Evolutionary conservation across 1,284 basidiomycete genomes (phyloP).

Genomic region (Marasmius oreades): DNA sequence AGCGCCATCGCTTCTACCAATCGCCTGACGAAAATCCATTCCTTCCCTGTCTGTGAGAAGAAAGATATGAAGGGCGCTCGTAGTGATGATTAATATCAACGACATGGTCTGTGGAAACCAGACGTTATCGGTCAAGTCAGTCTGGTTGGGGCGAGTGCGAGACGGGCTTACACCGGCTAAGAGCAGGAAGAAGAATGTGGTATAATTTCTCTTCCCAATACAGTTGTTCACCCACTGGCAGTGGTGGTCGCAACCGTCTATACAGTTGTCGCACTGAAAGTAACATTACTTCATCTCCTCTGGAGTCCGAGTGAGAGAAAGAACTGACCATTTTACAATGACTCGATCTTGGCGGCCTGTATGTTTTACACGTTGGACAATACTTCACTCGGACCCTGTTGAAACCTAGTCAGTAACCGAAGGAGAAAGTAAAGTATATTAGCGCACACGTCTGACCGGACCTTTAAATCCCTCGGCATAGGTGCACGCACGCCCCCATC

Average conservation of each 20-base stretch:
- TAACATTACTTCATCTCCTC: constrained; percentile 11
- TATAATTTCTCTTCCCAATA: constrained; percentile 89
- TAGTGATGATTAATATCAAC: constrained; percentile 73
- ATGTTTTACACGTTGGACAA: constrained; percentile 86
- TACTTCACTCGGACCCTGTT: constrained; percentile 83
- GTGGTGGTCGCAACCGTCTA: constrained; percentile 88
- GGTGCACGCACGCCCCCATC: constrained; percentile 62
- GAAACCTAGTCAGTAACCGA: constrained; percentile 2
- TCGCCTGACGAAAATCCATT: constrained; percentile 53
- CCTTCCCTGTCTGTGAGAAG: constrained; percentile 55
- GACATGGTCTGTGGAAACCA: constrained; percentile 51
- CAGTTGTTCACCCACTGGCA: constrained; percentile 96
- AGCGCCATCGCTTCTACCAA: constrained; percentile 44
- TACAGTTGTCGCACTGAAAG: constrained; percentile 86
- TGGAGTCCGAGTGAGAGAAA: constrained; percentile 2
- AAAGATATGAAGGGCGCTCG: constrained; percentile 78
- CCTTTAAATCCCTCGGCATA: constrained; percentile 76
- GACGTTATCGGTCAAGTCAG: constrained; percentile 8
- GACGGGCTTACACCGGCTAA: constrained; percentile 59
- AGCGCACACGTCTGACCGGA: constrained; percentile 75
- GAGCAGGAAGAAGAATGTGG: constrained; percentile 81
- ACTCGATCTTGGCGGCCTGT: constrained; percentile 86
- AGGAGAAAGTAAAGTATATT: constrained; percentile 7
- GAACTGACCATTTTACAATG: constrained; percentile 84
- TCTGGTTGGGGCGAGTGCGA: too few relatives aligned